Base-by-base conservation (phyloP, 2,329 filamentous ascomycete species). In the Trichoderma citrinoviride region DNA sequence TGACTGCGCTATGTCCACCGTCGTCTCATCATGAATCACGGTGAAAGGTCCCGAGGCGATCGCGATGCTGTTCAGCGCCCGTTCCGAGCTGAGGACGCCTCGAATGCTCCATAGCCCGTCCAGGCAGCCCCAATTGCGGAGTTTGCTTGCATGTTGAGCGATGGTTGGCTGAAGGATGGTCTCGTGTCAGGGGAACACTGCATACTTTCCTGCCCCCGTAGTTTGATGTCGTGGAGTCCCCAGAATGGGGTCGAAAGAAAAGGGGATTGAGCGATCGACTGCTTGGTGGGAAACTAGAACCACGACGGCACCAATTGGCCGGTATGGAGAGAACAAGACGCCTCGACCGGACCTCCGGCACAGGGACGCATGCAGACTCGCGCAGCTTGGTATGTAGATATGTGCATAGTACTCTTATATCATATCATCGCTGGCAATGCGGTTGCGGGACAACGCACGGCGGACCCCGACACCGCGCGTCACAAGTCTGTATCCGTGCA, bases 261-360 rank as follows among this genome's bases (percentile, higher is more conserved):
- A 60, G 47, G 55, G 55, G 29, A 40, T 40, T 29, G 19, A 50
- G 53, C 53, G 44, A 49, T 52, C 43, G 60, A n/a, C 33, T 54
- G 44, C 29, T 55, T 41, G 50, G 64, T 61, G 41, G 61, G 64
- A 14, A 37, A 65, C 56, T 37, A 43, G 61, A 37, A 50, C 50
- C 44, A 53, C 47, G 14, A 47, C 56, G 56, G 50, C 64, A 61
- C 56, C 27, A 49, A 61, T 53, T 37, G 25, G 27, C 58, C 58
- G 53, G 46, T 52, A 46, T 54, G 49, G 33, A 41, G 49, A 54
- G 40, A 53, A 53, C 60, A 46, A 52, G 49, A 57, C 53, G 61
- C 53, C 44, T 64, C 46, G 53, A 64, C 61, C 61, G 61, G 61
- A 57, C 53, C 10, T 64, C 61, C 61, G 61, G 53, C 61, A 64